Base-by-base conservation (phyloP, 192 early-diverging fungal genomes). In the Gamsiella multidivaricata region DNA sequence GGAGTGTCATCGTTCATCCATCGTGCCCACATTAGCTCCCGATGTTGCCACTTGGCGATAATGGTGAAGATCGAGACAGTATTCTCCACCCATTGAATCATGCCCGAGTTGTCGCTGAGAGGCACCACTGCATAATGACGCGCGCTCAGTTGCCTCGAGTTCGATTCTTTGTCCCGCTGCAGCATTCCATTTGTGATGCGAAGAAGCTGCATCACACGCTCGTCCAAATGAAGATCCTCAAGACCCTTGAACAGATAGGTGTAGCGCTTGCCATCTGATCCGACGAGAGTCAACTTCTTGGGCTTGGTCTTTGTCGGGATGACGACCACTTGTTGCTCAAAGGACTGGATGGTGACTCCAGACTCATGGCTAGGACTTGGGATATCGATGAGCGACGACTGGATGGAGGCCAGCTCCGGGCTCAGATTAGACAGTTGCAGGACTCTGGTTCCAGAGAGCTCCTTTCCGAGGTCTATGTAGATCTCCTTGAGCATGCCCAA, bases 61-160 rank as follows among this genome's bases (percentile, higher is more conserved):
- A 94, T 59, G 37, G 89, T 81, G 85, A 94, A 97, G 42, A 99
- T 53, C 15, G 90, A 90, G 1, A 86, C 82, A 5, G 93, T 90
- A 70, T 91, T 88, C 49, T 96, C 90, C 2, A 98, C 93, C 97
- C 96, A 99, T 64, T 98, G 91, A 62, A 98, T 92, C 88, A 98
- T 94, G 3, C 97, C 97, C 20, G 90, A 92, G 51, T 91, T 88
- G 66, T 91, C 87, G 37, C 95, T 94, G 32, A 98, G 85, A 0
- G 97, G 97, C 23, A 97, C 91, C 0, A 99, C 96, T 0, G 83
- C 85, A 65, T 86, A 87, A 37, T 82, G 65, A 3, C 84, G 55
- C 3, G 88, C 83, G n/a, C 46, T 78, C 39, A 86, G 53, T 25
- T 71, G 69, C 23, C 81, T 45, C 17, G 55, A 61, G 12, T 70